These are phyloP conservation scores for Sisymbrium altissimum DNA, from an alignment of 345 rosid species.

Conservation along the genomic window DNA sequence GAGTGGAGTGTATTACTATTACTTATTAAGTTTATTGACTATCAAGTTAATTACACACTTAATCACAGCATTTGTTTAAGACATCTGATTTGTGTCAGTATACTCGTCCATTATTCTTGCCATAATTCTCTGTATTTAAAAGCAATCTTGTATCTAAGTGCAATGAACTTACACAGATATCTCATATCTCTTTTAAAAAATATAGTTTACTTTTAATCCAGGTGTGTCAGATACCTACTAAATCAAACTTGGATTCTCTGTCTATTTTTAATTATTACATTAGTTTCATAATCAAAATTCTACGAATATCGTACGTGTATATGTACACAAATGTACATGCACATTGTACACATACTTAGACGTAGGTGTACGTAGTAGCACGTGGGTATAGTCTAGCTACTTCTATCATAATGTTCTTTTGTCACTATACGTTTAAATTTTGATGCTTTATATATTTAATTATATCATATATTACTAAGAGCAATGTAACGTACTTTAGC, in stretches of 20 bases:
- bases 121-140: constrained; percentile 19
- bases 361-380: constrained; percentile 23
- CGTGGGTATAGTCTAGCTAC: constrained; percentile 25
- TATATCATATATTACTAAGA: background rate
- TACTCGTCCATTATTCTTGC: constrained; percentile 11
- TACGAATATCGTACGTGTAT: constrained; percentile 15
- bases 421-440: background rate
- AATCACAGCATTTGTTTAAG: constrained; percentile 7
- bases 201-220: constrained; percentile 7
- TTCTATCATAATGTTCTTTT: constrained; percentile 7
- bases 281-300: constrained; percentile 5
- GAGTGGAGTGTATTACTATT: background rate
- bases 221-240: constrained; percentile 32
- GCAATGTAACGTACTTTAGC: background rate
- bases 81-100: constrained; percentile 30
- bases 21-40: background rate
- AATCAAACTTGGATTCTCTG: constrained; percentile 29
- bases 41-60: constrained; percentile 1
- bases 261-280: background rate
- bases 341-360: background rate
- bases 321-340: constrained; percentile 22
- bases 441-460: background rate
- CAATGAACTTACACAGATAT: constrained; percentile 22
- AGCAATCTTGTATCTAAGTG: constrained; percentile 15
- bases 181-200: background rate